Percentiles rank a stretch among this genome's conserved stretches.
Conservation (phyloP, 768 basidiomycete species). For the Lentinus brumalis region DNA sequence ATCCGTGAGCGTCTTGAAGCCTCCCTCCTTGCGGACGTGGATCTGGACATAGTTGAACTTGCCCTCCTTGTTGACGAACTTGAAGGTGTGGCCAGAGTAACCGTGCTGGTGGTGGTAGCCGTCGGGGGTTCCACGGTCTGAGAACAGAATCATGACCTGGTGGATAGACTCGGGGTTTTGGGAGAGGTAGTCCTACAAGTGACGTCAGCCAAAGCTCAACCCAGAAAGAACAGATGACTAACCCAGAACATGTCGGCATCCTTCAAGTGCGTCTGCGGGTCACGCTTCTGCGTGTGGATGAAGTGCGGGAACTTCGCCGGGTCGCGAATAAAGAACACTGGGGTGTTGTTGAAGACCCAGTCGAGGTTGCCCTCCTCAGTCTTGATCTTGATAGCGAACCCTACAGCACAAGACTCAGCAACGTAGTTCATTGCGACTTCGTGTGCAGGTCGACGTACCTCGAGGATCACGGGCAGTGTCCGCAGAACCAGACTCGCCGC, state of each 20-base stretch:
- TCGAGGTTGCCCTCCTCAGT: slow-evolving; percentile 92
- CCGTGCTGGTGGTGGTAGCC: slow-evolving; percentile 89
- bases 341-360: slow-evolving; percentile 92
- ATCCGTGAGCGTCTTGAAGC: slow-evolving; percentile 81
- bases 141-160: slow-evolving; percentile 88
- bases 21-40: slow-evolving; percentile 76
- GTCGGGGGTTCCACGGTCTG: slow-evolving; percentile 93
- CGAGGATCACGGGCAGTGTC: slow-evolving; percentile 94
- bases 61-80: slow-evolving; percentile 84
- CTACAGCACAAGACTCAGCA: slow-evolving; percentile 33
- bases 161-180: slow-evolving; percentile 90
- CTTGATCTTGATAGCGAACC: slow-evolving; percentile 87
- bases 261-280: slow-evolving; percentile 90
- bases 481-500: slow-evolving; percentile 84
- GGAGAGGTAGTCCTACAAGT: slow-evolving; percentile 77
- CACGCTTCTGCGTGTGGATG: slow-evolving; percentile 91
- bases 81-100: slow-evolving; percentile 91
- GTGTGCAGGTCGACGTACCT: slow-evolving; percentile 19
- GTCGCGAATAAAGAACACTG: slow-evolving; percentile 89
- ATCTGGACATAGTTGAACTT: slow-evolving; percentile 86
- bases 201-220: slow-evolving; percentile 34
- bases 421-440: neutral
- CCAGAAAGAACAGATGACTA: slow-evolving; percentile 16
- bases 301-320: slow-evolving; percentile 91
- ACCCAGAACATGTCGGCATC: slow-evolving; percentile 88